Percentiles rank a stretch among this genome's conserved stretches.
phyloP scores from a whole-genome alignment of 1,139 yeast genomes.

The Saccharomyces hybrid region DNA sequence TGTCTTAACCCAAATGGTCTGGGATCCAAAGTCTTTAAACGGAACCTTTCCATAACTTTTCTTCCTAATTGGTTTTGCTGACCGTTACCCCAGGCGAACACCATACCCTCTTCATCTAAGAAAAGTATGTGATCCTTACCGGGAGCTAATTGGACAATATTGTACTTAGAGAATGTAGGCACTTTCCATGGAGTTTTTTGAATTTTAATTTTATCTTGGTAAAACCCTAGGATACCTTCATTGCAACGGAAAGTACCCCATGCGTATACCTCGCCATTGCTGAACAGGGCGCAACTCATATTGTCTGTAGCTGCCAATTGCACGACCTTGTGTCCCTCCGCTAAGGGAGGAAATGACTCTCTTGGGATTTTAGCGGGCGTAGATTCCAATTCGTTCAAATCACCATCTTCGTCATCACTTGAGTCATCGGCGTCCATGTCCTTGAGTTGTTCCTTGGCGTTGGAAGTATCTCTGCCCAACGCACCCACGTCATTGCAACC shows the following conservation, averaged over 20 bases:
- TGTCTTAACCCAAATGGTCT: constrained; percentile 73
- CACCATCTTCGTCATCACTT: constrained; percentile 68
- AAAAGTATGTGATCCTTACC: constrained; percentile 92
- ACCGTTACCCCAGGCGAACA: constrained; percentile 96
- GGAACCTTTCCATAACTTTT: constrained; percentile 67
- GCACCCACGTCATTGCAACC: constrained; percentile 93
- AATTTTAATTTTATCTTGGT: constrained; percentile 53
- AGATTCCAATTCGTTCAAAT: constrained; percentile 78
- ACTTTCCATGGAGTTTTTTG: constrained; percentile 67
- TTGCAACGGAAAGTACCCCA: constrained; percentile 97
- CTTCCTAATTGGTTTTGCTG: constrained; percentile 90
- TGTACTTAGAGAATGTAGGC: constrained; percentile 40
- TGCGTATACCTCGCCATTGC: constrained; percentile 84
- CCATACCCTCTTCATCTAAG: constrained; percentile 75
- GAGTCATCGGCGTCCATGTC: constrained; percentile 52
- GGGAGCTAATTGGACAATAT: constrained; percentile 77
- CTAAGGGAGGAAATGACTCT: constrained; percentile 52
- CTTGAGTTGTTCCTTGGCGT: constrained; percentile 48
- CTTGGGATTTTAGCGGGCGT: constrained; percentile 64
- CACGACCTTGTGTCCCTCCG: constrained; percentile 45
- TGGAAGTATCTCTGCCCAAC: constrained; percentile 78
- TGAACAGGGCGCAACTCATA: constrained; percentile 69
- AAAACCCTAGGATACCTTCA: constrained; percentile 79
- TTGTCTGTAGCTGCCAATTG: constrained; percentile 93
- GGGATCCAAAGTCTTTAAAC: constrained; percentile 54